These are phyloP conservation scores for Prunella vulgaris DNA, from an alignment of 257 asterid species.

Conservation along the genomic window DNA sequence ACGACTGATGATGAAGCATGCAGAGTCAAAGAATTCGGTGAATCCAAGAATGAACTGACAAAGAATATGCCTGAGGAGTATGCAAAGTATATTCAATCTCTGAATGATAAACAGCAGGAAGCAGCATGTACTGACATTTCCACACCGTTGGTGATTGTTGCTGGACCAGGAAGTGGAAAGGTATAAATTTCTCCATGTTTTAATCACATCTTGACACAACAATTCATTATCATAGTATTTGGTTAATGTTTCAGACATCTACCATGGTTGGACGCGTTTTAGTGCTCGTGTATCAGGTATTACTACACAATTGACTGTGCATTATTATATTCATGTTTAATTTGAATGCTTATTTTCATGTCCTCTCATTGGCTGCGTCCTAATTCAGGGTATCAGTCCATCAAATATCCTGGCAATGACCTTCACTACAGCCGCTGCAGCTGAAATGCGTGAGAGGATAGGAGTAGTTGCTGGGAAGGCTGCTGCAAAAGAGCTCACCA, in stretches of 20 bases:
- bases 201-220: slow-evolving; percentile 10
- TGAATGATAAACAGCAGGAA: slow-evolving; percentile 86
- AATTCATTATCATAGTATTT: slow-evolving; percentile 25
- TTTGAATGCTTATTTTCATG: slow-evolving; percentile 6
- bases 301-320: background rate
- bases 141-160: slow-evolving; percentile 81
- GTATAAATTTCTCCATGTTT: slow-evolving; percentile 33
- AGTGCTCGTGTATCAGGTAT: slow-evolving; percentile 78
- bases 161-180: slow-evolving; percentile 99
- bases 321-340: slow-evolving; percentile 1
- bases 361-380: background rate
- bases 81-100: slow-evolving; percentile 55
- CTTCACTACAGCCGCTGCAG: slow-evolving; percentile 91
- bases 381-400: slow-evolving; percentile 68
- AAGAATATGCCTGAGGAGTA: slow-evolving; percentile 76
- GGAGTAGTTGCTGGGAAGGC: slow-evolving; percentile 85
- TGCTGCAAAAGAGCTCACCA: slow-evolving; percentile 79
- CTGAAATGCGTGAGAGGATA: slow-evolving; percentile 96
- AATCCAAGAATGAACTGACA: slow-evolving; percentile 23
- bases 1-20: slow-evolving; percentile 28
- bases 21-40: slow-evolving; percentile 24
- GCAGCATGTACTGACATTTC: slow-evolving; percentile 92
- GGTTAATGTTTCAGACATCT: slow-evolving; percentile 67
- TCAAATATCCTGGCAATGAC: slow-evolving; percentile 95
- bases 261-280: slow-evolving; percentile 98